Percentiles rank a stretch among this genome's conserved stretches.
Conservation (phyloP, 108 stramenopile genomes). For the Skeletonema marinoi region DNA sequence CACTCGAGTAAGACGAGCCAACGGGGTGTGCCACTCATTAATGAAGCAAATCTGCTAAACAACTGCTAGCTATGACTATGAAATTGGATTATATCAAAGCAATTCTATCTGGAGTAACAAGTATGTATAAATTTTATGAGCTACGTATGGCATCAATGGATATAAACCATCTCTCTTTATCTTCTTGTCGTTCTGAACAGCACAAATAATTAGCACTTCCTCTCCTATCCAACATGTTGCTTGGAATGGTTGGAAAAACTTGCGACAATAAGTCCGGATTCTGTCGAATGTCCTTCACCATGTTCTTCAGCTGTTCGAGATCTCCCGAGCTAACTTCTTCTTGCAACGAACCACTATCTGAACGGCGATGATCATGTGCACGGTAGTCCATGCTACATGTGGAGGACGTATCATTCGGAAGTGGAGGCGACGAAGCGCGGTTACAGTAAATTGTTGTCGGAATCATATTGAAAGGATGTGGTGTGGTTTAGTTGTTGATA, state of each 20-base stretch:
- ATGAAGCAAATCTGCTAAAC: background rate
- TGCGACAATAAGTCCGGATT: background rate
- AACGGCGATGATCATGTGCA: background rate
- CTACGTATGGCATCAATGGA: too few relatives aligned
- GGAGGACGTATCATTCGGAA: background rate
- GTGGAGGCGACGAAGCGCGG: background rate
- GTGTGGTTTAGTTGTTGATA: background rate
- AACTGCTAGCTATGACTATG: background rate
- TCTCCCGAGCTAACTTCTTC: background rate
- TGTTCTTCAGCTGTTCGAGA: background rate
- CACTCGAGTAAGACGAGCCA: background rate
- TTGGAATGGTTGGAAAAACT: background rate
- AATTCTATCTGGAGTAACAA: background rate
- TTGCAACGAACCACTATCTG: background rate
- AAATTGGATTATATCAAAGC: background rate
- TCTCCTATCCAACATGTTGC: background rate
- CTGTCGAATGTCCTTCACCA: background rate
- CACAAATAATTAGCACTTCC: too few relatives aligned
- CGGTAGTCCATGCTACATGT: background rate
- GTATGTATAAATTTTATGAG: background rate
- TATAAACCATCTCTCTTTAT: too few relatives aligned
- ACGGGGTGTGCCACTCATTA: background rate
- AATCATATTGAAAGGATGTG: background rate
- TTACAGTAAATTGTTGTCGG: background rate
- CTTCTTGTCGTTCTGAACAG: too few relatives aligned